Conservation (phyloP, 768 basidiomycete genomes). For the Boletus rubescentipes region DNA sequence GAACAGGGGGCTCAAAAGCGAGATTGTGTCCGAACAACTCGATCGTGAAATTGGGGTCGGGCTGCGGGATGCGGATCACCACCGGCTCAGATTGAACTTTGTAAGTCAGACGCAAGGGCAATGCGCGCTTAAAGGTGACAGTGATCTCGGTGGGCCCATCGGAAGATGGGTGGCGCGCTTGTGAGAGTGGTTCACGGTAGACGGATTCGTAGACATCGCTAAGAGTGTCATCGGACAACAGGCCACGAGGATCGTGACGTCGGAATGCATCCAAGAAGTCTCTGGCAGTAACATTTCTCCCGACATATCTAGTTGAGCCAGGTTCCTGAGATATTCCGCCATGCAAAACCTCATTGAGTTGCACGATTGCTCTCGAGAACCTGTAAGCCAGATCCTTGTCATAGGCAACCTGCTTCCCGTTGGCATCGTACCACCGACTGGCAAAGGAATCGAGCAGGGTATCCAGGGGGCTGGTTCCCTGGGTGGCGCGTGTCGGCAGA, state of each 20-base stretch:
- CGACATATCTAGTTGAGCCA: constrained; percentile 52
- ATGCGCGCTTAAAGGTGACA: constrained; percentile 68
- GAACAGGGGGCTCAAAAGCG: constrained; percentile 79
- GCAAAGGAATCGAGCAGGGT: constrained; percentile 83
- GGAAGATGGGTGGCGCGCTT: constrained; percentile 55
- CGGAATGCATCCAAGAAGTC: constrained; percentile 87
- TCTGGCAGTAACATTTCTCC: constrained; percentile 62
- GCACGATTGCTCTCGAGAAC: constrained; percentile 77
- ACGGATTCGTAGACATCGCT: constrained; percentile 80
- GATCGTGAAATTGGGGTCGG: constrained; percentile 81
- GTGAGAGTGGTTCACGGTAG: constrained; percentile 65
- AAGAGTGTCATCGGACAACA: constrained; percentile 75
- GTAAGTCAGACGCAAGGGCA: constrained; percentile 82
- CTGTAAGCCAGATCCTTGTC: constrained; percentile 78
- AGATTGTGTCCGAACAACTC: constrained; percentile 87
- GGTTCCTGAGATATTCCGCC: constrained; percentile 64
- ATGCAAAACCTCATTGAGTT: constrained; percentile 87
- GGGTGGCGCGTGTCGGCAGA: constrained; percentile 46
- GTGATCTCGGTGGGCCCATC: constrained; percentile 46
- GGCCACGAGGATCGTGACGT: constrained; percentile 65
- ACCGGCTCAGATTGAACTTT: constrained; percentile 87
- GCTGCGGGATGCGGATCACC: constrained; percentile 78
- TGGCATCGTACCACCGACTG: constrained; percentile 87
- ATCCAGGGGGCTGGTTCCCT: constrained; percentile 38
- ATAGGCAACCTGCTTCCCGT: constrained; percentile 72